Evolutionary conservation across 2,329 filamentous ascomycete species (phyloP), one percentile per base, ranked within the genome.

Genomic region (Fusarium hainanense): DNA sequence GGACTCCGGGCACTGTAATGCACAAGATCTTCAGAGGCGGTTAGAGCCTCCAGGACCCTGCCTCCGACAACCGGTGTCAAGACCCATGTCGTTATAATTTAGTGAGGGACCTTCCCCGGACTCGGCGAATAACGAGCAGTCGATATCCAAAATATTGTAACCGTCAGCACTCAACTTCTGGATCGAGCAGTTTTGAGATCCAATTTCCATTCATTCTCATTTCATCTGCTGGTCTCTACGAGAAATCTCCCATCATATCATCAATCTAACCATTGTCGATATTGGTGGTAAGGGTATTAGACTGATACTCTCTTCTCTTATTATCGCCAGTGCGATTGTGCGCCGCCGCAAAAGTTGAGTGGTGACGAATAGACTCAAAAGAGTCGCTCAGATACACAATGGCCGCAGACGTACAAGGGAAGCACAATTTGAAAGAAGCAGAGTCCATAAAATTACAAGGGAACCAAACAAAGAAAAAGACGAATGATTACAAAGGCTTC

Each of bases 401-500:
- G 73, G 73, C 70, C 13, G 58, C 72, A n/a, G 72, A 71, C 16
- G 62, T 74, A 30, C 64, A 55, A 58, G 55, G 57, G 48, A 60
- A 69, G 30, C 20, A 23, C 7, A 37, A 44, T 47, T 7, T 57
- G 23, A 51, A 64, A 27, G 58, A 50, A 37, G 10, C 54, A 25
- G 32, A 46, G 8, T 9, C 41, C 37, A 32, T 44, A 6, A 55
- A 60, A 47, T 34, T 54, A 21, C 54, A 58, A 37, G 30, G 25
- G n/a, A 66, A 57, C 20, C 54, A 58, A 13, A 47, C 62, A 34
- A 66, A 54, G 20, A 68, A 63, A 28, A 58, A 58, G 16, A 46
- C 62, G 40, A 66, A 54, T 23, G 72, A 91, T 78, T 98, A 98
- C 84, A 94, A 93, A 76, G 96, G 95, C n/a, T 99, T 98, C 78